Evolutionary conservation across 805 yeast species (phyloP).

Genomic region (Myxozyma monticola): DNA sequence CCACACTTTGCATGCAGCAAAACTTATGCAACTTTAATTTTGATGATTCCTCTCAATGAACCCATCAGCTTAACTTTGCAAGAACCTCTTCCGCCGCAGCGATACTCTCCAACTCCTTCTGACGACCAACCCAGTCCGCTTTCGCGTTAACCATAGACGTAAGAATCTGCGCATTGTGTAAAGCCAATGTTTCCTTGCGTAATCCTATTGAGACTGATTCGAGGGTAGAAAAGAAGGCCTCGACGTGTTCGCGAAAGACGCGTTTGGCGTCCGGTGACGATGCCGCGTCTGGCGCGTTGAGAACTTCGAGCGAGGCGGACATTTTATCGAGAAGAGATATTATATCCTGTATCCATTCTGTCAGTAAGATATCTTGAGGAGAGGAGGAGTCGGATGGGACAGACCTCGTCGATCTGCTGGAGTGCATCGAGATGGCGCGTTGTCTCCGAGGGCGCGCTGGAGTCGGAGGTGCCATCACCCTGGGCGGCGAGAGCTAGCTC

Average conservation of each 20-base stretch:
- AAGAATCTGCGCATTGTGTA: conserved; percentile 22
- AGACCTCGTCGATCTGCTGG: conserved; percentile 26
- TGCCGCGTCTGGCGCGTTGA: conserved; percentile 10
- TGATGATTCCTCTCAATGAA: no score
- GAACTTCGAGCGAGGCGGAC: conserved; percentile 10
- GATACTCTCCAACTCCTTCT: conserved; percentile 15
- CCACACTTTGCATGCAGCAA: no score
- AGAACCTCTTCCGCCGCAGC: conserved; percentile 13
- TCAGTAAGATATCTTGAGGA: not conserved
- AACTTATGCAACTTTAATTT: no score
- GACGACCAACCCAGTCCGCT: conserved; percentile 26
- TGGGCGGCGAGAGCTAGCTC: no score
- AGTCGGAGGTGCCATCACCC: no score
- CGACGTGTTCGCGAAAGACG: conserved; percentile 5
- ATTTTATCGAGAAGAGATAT: conserved; percentile 14
- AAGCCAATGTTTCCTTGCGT: conserved; percentile 21
- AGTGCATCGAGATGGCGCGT: conserved; percentile 14
- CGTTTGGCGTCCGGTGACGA: conserved; percentile 6
- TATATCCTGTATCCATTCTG: conserved; percentile 8
- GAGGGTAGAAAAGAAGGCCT: conserved; percentile 6
- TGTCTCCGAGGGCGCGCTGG: conserved; percentile 14
- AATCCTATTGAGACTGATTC: conserved; percentile 19
- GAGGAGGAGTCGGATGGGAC: not conserved
- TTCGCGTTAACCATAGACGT: conserved; percentile 18
- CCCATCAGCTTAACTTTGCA: no score